Evolutionary conservation across 371 early-diverging fungal genomes (phyloP), one percentile per base, ranked within the genome.

Genomic region (Syncephalastrum racemosum): DNA sequence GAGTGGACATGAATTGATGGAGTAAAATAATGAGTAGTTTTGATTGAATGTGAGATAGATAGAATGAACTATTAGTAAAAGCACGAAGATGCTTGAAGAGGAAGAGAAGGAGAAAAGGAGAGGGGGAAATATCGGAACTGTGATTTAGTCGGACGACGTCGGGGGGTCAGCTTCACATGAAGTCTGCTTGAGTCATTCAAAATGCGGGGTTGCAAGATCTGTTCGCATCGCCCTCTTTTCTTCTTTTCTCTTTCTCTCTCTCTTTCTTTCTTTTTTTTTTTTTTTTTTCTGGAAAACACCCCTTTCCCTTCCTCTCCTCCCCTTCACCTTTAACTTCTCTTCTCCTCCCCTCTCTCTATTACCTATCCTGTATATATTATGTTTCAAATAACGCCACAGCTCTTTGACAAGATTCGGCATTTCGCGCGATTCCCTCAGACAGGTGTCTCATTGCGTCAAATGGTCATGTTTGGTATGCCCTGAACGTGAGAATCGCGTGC

Each of bases 381-480:
- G 73, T 81, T 68, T 60, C 63, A 71, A 65, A 79, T 84, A 52
- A 71, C 73, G 6, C 69, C 80, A 4, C 79, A 81, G 53, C 71
- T 90, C 25, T 72, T 79, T 50, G 82, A 82, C 45, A 87, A 81
- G 64, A 90, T 90, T 57, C 82, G 79, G 44, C 82, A 87, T 71
- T 88, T 85, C 75, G 86, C 89, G 40, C 80, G 77, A 59, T 86
- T 91, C 51, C 92, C 92, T 20, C 96, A 94, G 69, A 96, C 96
- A 0, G 89, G 91, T 18, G 94, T 96, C 27, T 94, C 94, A 16
- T 75, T 96, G 55, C 80, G 87, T 52, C 93, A 96, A 76, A 93
- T 95, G 93, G 93, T 94, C 62, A 87, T 91, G 82, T 95, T 94
- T 78, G 94, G 95, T 74, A 81, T 68, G 43, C 43, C 36, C 36